Base-by-base conservation (phyloP, 805 yeast species). In the Wickerhamomyces sydowiorum region DNA sequence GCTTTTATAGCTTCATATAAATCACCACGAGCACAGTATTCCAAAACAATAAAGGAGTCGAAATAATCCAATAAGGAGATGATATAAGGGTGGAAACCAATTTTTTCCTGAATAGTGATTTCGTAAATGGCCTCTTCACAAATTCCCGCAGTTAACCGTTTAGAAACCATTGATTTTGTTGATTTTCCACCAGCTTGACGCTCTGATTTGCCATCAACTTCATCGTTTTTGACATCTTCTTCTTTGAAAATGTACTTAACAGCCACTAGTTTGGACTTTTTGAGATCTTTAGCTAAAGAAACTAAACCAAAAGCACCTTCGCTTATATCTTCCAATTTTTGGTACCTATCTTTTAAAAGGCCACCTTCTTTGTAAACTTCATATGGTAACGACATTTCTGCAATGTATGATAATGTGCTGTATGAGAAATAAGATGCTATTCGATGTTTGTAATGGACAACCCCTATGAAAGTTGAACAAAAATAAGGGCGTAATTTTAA, bases 301-400 rank as follows among this genome's bases (percentile, higher is more conserved):
- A 91, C 98, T 37, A 85, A 75, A 39, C 98, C 98, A 62, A 87
- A 91, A 0, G 97, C 87, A 24, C 98, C 98, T 61, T 87, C 90
- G 57, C 90, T 86, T 45, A 91, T 76, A 56, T 81, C 86, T 44
- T 77, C 79, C 19, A 88, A 70, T 52, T 82, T 82, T 44, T 69
- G 66, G 65, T 88, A 91, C 42, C 85, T 69, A 41, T 70, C 70
- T 45, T 80, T 73, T 43, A 87, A 67, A 36, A 84, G 68, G 17
- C 67, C 67, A 38, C 75, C 74, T 51, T 67, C 70, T 42, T 68
- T 67, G 46, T 68, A 68, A 35, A 63, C 48, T 40, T 66, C 70
- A 52, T 66, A 68, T 46, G 61, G 65, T 24, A 57, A 43, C 24
- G 52, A 32, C 45, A 36, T 39, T 22, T 7, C 29, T 19, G 7